A percentile compares a stretch with the other conserved stretches of the same genome.
Evolutionary conservation across 176 grass and related monocot species (phyloP).

Genomic region (bread wheat (Triticum aestivum)): IWGSC_CS_RefSeq_v2.1 NC_057806.1:177312293-177312792

Average conservation of each 20-base stretch:
- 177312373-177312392: conserved; percentile 59
- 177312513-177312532: conserved; percentile 4
- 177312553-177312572: conserved; percentile 51
- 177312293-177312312: conserved; percentile 65
- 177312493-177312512: conserved; percentile 41
- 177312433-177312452: conserved; percentile 44
- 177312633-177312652: conserved; percentile 30
- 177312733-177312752: conserved; percentile 80
- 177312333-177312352: conserved; percentile 63
- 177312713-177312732: conserved; percentile 96
- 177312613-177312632: conserved; percentile 35
- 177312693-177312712: conserved; percentile 68
- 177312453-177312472: conserved; percentile 47
- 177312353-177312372: conserved; percentile 75
- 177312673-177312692: conserved; percentile 70
- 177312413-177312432: conserved; percentile 59
- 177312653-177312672: conserved; percentile 30
- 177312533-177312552: conserved; percentile 49
- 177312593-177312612: conserved; percentile 38
- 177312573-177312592: conserved; percentile 52
- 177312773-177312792: conserved; percentile 79
- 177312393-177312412: conserved; percentile 44
- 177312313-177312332: conserved; percentile 65
- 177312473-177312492: conserved; percentile 48
- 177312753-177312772: conserved; percentile 82